Conservation (phyloP, 2,329 filamentous ascomycete genomes). For the Penicillium sp. region DNA sequence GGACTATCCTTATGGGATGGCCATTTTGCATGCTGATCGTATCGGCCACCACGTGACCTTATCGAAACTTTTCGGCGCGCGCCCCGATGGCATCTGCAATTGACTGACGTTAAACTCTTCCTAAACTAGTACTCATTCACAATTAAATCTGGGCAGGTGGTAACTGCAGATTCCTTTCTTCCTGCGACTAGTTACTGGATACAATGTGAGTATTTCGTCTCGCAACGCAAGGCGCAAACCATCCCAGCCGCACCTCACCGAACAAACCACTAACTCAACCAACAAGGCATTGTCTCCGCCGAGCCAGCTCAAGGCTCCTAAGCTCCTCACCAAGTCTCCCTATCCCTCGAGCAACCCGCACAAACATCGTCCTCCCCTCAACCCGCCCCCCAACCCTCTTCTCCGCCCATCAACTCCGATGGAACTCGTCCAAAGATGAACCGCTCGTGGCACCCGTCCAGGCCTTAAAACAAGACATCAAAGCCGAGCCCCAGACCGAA, state of each 20-base stretch:
- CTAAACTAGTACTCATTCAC: neutral
- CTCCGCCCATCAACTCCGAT: conserved; percentile 17
- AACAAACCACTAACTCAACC: conserved; percentile 4
- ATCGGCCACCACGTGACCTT: conserved; percentile 8
- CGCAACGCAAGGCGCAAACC: neutral
- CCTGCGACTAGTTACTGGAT: too few relatives aligned
- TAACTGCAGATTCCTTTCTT: too few relatives aligned
- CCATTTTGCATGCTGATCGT: too few relatives aligned
- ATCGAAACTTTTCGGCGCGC: conserved; percentile 9
- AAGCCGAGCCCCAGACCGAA: too few relatives aligned
- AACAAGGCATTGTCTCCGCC: conserved; percentile 62
- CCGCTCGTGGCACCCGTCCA: neutral
- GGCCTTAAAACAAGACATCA: neutral
- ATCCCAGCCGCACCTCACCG: neutral
- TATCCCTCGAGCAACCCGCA: conserved; percentile 38
- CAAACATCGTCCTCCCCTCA: conserved; percentile 22
- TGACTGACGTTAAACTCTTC: neutral
- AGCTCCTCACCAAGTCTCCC: conserved; percentile 46
- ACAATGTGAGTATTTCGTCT: neutral
- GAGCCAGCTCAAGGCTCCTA: conserved; percentile 60
- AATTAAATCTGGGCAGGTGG: too few relatives aligned
- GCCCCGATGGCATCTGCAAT: neutral
- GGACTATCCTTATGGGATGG: too few relatives aligned
- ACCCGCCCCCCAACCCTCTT: conserved; percentile 39
- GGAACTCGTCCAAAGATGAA: conserved; percentile 16